Conservation (phyloP, 2,329 filamentous ascomycete species). For the Aphanocladium album region DNA sequence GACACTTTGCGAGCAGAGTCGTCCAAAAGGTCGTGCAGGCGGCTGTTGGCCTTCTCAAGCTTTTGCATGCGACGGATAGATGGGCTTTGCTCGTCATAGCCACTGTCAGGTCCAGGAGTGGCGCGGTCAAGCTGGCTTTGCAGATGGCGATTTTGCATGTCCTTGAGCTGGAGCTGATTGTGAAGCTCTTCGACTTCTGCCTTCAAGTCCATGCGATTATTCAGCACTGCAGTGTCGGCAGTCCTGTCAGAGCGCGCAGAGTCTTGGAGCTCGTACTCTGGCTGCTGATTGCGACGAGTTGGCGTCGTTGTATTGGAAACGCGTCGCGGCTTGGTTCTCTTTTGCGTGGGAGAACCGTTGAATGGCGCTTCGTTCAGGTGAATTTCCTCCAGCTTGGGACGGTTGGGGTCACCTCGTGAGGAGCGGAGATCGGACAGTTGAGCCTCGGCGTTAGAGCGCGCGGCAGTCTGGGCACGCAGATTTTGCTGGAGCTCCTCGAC, state of each 20-base stretch:
- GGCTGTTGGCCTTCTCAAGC: slow-evolving; percentile 84
- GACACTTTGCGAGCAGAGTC: slow-evolving; percentile 92
- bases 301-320: slow-evolving; percentile 76
- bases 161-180: slow-evolving; percentile 85
- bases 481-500: slow-evolving; percentile 87
- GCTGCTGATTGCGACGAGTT: slow-evolving; percentile 55
- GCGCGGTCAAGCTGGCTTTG: slow-evolving; percentile 77
- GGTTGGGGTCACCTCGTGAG: slow-evolving; percentile 65
- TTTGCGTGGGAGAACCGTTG: slow-evolving; percentile 69
- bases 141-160: slow-evolving; percentile 93
- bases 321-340: slow-evolving; percentile 51
- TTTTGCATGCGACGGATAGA: slow-evolving; percentile 80
- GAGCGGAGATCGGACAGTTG: slow-evolving; percentile 75
- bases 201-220: slow-evolving; percentile 85
- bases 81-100: slow-evolving; percentile 71
- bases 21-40: slow-evolving; percentile 89
- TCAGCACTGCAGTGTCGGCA: slow-evolving; percentile 73
- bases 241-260: slow-evolving; percentile 82
- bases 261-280: slow-evolving; percentile 59
- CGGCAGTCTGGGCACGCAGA: slow-evolving; percentile 76
- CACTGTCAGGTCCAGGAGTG: slow-evolving; percentile 56
- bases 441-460: slow-evolving; percentile 72
- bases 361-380: slow-evolving; percentile 73
- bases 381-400: slow-evolving; percentile 80
- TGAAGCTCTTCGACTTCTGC: slow-evolving; percentile 87